Percentiles rank a stretch among this genome's conserved stretches.
Conservation (phyloP, 2,329 filamentous ascomycete genomes). For the Corynespora cassiicola region DNA sequence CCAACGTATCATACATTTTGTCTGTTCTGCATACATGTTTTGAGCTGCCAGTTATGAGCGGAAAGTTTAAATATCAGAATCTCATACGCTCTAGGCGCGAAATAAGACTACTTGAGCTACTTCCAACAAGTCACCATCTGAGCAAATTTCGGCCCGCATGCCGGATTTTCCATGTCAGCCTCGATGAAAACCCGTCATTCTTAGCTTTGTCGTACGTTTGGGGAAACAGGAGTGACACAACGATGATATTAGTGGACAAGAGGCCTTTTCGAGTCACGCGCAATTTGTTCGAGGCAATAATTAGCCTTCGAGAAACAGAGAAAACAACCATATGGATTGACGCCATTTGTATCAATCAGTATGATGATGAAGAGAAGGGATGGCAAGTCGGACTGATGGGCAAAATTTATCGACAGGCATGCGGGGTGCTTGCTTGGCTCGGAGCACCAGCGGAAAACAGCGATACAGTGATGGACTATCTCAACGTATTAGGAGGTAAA, state of each 20-base stretch:
- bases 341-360: constrained; percentile 22
- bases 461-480: constrained; percentile 13
- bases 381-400: constrained; percentile 21
- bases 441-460: constrained; percentile 11
- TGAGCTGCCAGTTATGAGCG: background rate
- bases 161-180: background rate
- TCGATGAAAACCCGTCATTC: background rate
- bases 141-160: background rate
- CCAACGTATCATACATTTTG: no score
- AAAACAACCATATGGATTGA: constrained; percentile 17
- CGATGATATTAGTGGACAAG: constrained; percentile 1
- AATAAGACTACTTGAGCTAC: constrained; percentile 3
- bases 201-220: no score
- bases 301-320: background rate
- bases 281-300: constrained; percentile 2
- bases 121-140: background rate
- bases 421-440: constrained; percentile 17
- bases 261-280: constrained; percentile 1
- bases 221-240: no score
- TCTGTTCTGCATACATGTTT: no score
- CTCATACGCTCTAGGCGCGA: background rate
- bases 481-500: constrained; percentile 14
- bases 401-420: constrained; percentile 14
- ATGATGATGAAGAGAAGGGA: constrained; percentile 12
- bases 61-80: background rate